Conservation (phyloP, 2,329 filamentous ascomycete species). For the Colletotrichum sp. region DNA sequence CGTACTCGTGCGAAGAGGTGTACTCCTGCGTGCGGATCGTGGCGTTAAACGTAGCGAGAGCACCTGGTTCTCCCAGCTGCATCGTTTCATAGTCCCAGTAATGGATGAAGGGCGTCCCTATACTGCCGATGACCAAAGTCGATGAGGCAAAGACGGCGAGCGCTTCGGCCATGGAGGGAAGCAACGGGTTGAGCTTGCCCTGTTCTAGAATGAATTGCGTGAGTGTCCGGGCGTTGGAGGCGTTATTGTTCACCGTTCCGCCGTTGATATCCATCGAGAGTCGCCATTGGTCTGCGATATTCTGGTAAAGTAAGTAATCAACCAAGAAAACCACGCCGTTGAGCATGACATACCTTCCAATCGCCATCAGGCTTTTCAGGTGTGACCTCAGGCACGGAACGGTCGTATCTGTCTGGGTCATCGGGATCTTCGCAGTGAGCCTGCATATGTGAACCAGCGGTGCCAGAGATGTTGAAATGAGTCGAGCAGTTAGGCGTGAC, state of each 20-base stretch:
- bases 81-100: conserved; percentile 52
- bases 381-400: conserved; percentile 38
- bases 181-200: conserved; percentile 46
- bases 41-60: conserved; percentile 66
- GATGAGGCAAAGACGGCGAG: conserved; percentile 73
- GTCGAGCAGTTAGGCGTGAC: conserved; percentile 72
- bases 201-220: conserved; percentile 56
- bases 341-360: conserved; percentile 47
- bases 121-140: conserved; percentile 66
- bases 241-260: conserved; percentile 59
- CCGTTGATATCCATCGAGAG: conserved; percentile 60
- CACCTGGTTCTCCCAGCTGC: conserved; percentile 46
- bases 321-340: neutral
- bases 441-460: conserved; percentile 61
- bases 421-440: conserved; percentile 64
- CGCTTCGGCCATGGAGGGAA: conserved; percentile 76
- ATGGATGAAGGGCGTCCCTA: conserved; percentile 65
- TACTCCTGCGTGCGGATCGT: conserved; percentile 71
- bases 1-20: conserved; percentile 65
- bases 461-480: conserved; percentile 58
- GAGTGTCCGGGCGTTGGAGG: conserved; percentile 63
- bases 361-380: conserved; percentile 44
- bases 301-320: conserved; percentile 28
- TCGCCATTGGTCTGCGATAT: conserved; percentile 59
- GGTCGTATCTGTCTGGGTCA: conserved; percentile 61